Base-by-base conservation (phyloP, 1,284 basidiomycete species). In the Apiotrichum mycotoxinovorans region DNA sequence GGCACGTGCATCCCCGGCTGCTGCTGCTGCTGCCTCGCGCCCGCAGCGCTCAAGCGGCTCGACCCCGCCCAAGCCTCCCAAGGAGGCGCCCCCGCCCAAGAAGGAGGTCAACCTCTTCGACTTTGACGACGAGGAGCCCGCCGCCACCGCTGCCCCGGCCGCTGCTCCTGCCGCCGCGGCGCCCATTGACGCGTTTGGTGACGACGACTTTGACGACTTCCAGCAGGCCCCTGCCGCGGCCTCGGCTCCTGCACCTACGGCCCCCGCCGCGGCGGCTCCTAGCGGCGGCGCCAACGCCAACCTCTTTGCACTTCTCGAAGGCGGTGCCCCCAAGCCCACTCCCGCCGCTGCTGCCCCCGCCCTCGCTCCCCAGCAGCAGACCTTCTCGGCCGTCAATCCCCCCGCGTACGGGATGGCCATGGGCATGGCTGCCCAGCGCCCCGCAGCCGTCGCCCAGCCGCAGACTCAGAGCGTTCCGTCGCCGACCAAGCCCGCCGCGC, bases 161-260 rank as follows among this genome's bases (percentile, higher is more conserved):
- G 46, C 62, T 15, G 46, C 70, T 35, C 51, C 70, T 22, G 52
- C 33, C 3, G 57, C 68, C 54, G 65, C 70, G 41, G 55, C 55
- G 27, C 58, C 64, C 1, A 20, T 56, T n/a, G 58, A 63, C 47
- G 62, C 60, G 35, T 46, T 57, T 27, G 35, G 58, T 10, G 56
- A 63, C 54, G 92, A 95, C 66, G 92, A 96, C 60, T 95, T 96
- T 73, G 88, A 86, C 61, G 92, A 94, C 73, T 96, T 95, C 81
- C 87, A 93, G 78, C 84, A 83, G 51, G 89, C 90, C 1, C 86
- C 80, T 34, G 62, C 79, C 17, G 88, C 89, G 0, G 86, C 80
- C 37, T n/a, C n/a, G n/a, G n/a, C n/a, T n/a, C n/a, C n/a, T n/a
- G n/a, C n/a, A n/a, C 62, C 79, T 20, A 56, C 70, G 5, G 44